phyloP scores from a whole-genome alignment of 176 grass and related monocot species.

The Lolium rigidum region DNA sequence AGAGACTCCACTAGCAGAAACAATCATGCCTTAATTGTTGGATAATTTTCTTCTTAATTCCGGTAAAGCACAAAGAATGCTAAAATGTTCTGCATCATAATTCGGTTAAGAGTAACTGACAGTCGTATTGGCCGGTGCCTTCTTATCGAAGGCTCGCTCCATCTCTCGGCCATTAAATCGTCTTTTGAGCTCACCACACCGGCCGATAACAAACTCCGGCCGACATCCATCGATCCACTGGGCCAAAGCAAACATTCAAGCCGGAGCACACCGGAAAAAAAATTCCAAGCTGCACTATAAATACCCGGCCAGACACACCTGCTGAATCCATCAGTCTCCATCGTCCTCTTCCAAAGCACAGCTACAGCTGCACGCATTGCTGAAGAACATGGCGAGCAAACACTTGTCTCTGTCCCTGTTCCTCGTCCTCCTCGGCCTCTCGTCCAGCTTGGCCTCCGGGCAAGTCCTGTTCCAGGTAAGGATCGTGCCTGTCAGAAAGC shows the following conservation, averaged over 20 bases:
- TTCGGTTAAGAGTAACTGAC: slow-evolving; percentile 11
- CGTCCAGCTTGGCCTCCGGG: slow-evolving; percentile 18
- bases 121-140: not conserved
- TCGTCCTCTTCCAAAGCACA: not conserved
- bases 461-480: slow-evolving; percentile 66
- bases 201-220: slow-evolving; percentile 43
- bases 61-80: too few species aligned
- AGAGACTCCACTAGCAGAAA: too few species aligned
- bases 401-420: slow-evolving; percentile 12
- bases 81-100: not conserved
- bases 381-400: slow-evolving; percentile 32
- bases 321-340: slow-evolving; percentile 39
- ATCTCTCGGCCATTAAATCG: slow-evolving; percentile 28
- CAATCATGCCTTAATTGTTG: too few species aligned
- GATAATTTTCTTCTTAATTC: too few species aligned
- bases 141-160: not conserved
- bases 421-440: slow-evolving; percentile 43
- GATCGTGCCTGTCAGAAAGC: not conserved
- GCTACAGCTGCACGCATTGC: not conserved
- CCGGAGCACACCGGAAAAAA: not conserved
- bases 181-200: slow-evolving; percentile 41
- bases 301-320: slow-evolving; percentile 25
- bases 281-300: slow-evolving; percentile 42
- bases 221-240: slow-evolving; percentile 27
- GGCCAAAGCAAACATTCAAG: not conserved